Evolutionary conservation across 1,284 basidiomycete species (phyloP), one percentile per base, ranked within the genome.

Genomic region (Trichosporon coremiiforme): DNA sequence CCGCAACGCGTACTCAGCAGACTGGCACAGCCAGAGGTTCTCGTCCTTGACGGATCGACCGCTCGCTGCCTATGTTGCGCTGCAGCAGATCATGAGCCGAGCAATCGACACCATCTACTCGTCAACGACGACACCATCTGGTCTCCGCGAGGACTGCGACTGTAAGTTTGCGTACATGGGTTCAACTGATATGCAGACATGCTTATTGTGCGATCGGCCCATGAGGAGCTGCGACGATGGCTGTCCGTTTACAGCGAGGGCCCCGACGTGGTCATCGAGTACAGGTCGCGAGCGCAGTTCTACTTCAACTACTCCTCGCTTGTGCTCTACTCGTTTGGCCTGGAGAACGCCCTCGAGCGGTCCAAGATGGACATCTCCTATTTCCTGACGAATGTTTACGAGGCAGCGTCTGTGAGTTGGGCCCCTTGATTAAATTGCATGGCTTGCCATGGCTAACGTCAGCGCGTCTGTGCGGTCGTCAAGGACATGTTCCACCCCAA

Each of bases 31-130:
- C 63, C 87, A 90, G 17, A 87, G 89, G 3, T 84, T 86, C 38
- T 88, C 90, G 22, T 85, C 87, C 71, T 85, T 88, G 0, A 84
- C 87, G 13, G 94, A 96, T 80, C 80, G 68, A 50, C 72, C 78
- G 17, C 70, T 83, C 62, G 76, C 79, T 0, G 79, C 80, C n/a
- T 83, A 85, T 76, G 79, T 80, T 4, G 91, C 92, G 75, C 83
- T 95, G 45, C 94, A 95, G 86, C 90, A 92, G 70, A 91, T 94
- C 71, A 86, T 95, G 72, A 93, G 93, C 55, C 87, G 95, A 57
- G 91, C 92, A 76, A 87, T 98, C 38, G 95, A 98, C 80, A 88
- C 95, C 71, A 85, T 98, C 63, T 96, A 97, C 82, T 92, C 93
- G 6, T 90, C 90, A 15, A 94, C 90, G 5, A 89, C 88, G 36